Evolutionary conservation across 139 green algal genomes (phyloP).

Genomic region (Chlorella sp.): DNA sequence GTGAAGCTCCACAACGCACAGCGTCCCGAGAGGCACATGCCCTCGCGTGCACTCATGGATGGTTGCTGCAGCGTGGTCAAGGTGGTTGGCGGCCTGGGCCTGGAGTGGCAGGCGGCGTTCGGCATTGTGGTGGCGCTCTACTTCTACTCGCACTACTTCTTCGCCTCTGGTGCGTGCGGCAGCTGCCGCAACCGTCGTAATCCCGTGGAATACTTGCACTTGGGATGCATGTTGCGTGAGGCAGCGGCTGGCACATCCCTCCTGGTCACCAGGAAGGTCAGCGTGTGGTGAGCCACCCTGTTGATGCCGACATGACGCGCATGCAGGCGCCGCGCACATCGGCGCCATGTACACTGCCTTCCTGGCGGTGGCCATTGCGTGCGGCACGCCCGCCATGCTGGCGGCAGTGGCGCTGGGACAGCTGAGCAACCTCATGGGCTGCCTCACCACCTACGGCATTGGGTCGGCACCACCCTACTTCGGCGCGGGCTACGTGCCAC

Average conservation of each 20-base stretch:
- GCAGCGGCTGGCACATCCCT: no score
- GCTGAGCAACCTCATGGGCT: conserved; percentile 98
- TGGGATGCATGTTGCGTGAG: no score
- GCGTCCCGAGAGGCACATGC: neutral
- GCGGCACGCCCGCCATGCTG: conserved; percentile 67
- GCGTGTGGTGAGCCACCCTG: no score
- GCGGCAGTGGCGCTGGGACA: conserved; percentile 65
- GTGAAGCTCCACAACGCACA: no score
- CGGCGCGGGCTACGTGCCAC: conserved; percentile 71
- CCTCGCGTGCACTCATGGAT: neutral
- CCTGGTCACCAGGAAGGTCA: no score
- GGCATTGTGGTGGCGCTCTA: conserved; percentile 88
- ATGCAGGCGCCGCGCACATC: conserved; percentile 90
- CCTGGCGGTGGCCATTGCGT: conserved; percentile 90
- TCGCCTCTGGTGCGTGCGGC: conserved; percentile 71
- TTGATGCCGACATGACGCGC: neutral
- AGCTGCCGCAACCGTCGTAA: no score
- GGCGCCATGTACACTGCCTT: conserved; percentile 99
- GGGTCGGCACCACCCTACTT: conserved; percentile 95
- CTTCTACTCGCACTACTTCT: conserved; percentile 99
- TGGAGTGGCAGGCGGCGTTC: conserved; percentile 94
- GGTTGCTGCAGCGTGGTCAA: conserved; percentile 6
- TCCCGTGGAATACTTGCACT: no score
- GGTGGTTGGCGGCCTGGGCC: conserved; percentile 72
- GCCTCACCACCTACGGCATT: conserved; percentile 98